Evolutionary conservation across 129 eudicot genomes (phyloP).

Genomic region (Flaveria linearis): DNA sequence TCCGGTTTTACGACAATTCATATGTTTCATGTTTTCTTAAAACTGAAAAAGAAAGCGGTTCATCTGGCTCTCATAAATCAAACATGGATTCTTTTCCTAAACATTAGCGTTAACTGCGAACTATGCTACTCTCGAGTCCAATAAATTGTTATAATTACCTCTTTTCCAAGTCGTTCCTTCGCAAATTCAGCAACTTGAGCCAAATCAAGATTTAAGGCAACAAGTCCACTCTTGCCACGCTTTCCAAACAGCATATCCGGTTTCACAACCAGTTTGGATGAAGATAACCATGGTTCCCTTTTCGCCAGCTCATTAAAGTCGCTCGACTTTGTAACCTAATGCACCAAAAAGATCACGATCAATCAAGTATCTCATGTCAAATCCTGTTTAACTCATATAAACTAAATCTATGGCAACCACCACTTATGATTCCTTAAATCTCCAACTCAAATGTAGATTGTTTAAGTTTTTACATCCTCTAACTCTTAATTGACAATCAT

Average conservation of each 20-base stretch:
- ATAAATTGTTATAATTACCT: conserved; percentile 43
- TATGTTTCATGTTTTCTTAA: neutral
- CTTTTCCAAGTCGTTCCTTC: conserved; percentile 88
- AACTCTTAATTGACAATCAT: neutral
- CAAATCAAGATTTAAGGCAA: conserved; percentile 84
- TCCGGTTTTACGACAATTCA: neutral
- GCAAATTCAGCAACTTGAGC: conserved; percentile 84
- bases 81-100: neutral
- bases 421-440: neutral
- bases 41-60: neutral
- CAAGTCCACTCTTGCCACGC: conserved; percentile 98
- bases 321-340: conserved; percentile 78
- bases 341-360: conserved; percentile 22
- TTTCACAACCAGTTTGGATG: conserved; percentile 82
- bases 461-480: neutral
- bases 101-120: neutral
- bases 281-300: conserved; percentile 88
- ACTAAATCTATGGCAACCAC: conserved; percentile 5
- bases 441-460: neutral
- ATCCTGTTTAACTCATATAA: neutral
- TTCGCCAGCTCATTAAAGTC: conserved; percentile 66
- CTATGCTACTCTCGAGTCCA: neutral
- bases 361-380: neutral
- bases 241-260: conserved; percentile 98
- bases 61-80: neutral